Evolutionary conservation across 2,329 filamentous ascomycete genomes (phyloP), one percentile per base, ranked within the genome.

Genomic region (Fusarium secorum): DNA sequence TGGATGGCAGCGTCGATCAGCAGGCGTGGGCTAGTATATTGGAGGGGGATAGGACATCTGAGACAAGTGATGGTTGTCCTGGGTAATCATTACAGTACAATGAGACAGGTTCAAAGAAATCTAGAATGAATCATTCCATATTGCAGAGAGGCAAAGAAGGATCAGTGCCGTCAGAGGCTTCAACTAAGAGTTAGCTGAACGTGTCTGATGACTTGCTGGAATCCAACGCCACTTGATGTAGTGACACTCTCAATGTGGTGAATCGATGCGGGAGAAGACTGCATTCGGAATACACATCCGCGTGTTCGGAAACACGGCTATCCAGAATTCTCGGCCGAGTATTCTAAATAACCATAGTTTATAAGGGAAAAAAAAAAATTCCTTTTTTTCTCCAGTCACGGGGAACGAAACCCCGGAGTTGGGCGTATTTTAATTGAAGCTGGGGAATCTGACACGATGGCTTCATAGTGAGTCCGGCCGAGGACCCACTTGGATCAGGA

Each of bases 381-480:
- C 22, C 33, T 44, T 17, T 11, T 38, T 35, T 51, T 35, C 36
- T 30, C 44, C 45, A 26, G 64, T 71, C 68, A 71, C 68, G 69
- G 66, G 69, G 68, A 45, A 22, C 35, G 68, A 68, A 54, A 41
- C 57, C 60, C 60, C 49, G 44, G 32, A 44, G 36, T 68, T 65
- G 33, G 63, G 68, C 55, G 68, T 61, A 54, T 44, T 60, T 32
- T 60, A 52, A 61, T 66, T 65, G 41, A 55, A 55, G 60, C 35
- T 60, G 58, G 60, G 63, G 51, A 66, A 61, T 62, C 64, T 67
- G 64, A 67, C 65, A 68, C 64, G 64, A 68, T 68, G 65, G 65
- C 64, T 68, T 53, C 64, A 68, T 51, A 68, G 45, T 68, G 65
- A 67, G 63, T 67, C 64, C 64, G 64, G 64, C 64, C 64, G 64